phyloP scores from a whole-genome alignment of 1,284 basidiomycete species.

The Ceratobasidium sp. region DNA sequence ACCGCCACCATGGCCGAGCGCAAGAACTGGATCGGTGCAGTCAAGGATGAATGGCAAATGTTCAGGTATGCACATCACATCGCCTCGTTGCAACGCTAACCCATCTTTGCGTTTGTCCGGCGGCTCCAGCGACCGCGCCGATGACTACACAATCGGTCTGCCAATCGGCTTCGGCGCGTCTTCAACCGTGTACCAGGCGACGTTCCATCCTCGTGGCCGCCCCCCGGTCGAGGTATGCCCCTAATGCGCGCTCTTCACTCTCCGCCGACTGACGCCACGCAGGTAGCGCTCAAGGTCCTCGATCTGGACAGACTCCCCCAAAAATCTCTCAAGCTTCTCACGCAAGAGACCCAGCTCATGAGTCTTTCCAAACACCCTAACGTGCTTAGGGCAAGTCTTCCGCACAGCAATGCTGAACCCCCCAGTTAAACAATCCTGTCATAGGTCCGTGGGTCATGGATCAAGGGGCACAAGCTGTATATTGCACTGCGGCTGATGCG shows the following conservation, averaged over 20 bases:
- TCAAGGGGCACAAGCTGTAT: slow-evolving; percentile 79
- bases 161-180: slow-evolving; percentile 88
- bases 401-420: not conserved
- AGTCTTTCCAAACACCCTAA: slow-evolving; percentile 72
- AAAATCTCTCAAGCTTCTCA: slow-evolving; percentile 70
- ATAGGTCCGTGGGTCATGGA: slow-evolving; percentile 86
- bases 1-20: slow-evolving; percentile 3
- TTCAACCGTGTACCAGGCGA: slow-evolving; percentile 82
- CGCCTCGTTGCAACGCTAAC: not conserved
- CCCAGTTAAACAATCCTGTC: slow-evolving; percentile 52
- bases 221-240: slow-evolving; percentile 13
- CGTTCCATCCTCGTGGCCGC: slow-evolving; percentile 57
- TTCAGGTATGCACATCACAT: slow-evolving; percentile 62
- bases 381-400: slow-evolving; percentile 24
- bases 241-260: slow-evolving; percentile 37
- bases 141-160: slow-evolving; percentile 75
- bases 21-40: slow-evolving; percentile 63
- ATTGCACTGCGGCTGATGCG: slow-evolving; percentile 92
- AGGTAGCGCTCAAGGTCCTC: slow-evolving; percentile 86
- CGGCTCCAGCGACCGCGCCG: slow-evolving; percentile 62
- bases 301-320: slow-evolving; percentile 83
- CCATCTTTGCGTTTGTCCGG: slow-evolving; percentile 24
- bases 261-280: slow-evolving; percentile 53
- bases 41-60: slow-evolving; percentile 84
- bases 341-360: slow-evolving; percentile 90